Evolutionary conservation across 1,284 basidiomycete species (phyloP).

Genomic region (Malassezia sp.): DNA sequence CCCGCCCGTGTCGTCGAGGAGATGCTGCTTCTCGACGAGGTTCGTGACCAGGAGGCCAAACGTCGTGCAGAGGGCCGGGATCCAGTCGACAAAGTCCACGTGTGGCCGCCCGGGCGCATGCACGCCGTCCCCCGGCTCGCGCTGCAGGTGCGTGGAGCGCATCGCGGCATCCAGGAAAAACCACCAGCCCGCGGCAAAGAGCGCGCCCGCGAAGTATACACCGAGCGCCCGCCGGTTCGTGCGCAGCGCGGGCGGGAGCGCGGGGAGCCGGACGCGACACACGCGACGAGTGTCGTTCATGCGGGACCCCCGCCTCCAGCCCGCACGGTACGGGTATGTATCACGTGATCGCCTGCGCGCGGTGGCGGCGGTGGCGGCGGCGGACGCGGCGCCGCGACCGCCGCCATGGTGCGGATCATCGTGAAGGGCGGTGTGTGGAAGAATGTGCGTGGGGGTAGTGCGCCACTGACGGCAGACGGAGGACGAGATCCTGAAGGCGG

Average conservation of each 20-base stretch:
- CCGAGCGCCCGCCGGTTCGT: conserved; percentile 65
- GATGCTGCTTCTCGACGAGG: conserved; percentile 83
- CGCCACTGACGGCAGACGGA: conserved; percentile 26
- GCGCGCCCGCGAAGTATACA: conserved; percentile 77
- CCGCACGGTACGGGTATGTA: neutral
- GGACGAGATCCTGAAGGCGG: conserved; percentile 46
- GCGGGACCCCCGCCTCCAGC: too few species aligned
- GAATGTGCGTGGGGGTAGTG: conserved; percentile 26
- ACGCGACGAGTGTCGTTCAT: conserved; percentile 65
- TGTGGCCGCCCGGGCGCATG: conserved; percentile 61
- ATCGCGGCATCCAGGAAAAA: conserved; percentile 88
- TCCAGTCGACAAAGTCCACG: conserved; percentile 83
- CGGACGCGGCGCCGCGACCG: too few species aligned
- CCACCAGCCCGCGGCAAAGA: conserved; percentile 89
- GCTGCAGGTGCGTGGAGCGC: conserved; percentile 57
- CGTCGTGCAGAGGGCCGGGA: conserved; percentile 84
- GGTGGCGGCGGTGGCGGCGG: neutral
- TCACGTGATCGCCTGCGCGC: neutral
- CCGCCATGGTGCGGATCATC: conserved; percentile 40
- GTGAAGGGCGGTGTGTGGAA: conserved; percentile 47
- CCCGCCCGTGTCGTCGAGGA: conserved; percentile 55
- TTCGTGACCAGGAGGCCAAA: conserved; percentile 87
- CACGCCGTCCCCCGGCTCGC: conserved; percentile 61
- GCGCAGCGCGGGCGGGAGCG: conserved; percentile 41
- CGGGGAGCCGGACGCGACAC: conserved; percentile 53